These are phyloP conservation scores for Daldinia sp. DNA, from an alignment of 2,329 filamentous ascomycete genomes.

Conservation along the genomic window DNA sequence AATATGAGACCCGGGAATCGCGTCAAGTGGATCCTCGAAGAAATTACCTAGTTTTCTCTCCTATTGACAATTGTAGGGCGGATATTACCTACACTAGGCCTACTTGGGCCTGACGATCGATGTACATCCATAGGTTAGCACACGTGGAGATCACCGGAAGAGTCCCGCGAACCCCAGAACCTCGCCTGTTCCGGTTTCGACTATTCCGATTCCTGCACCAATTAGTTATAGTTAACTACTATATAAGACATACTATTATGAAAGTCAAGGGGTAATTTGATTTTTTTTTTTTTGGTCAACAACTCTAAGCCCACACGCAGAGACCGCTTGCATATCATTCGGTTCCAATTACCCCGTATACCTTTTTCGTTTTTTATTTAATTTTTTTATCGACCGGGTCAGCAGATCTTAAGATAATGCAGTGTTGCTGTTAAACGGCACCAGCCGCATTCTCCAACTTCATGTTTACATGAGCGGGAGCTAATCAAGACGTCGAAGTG, in stretches of 20 bases:
- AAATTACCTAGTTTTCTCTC: conserved; percentile 13
- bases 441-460: conserved; percentile 9
- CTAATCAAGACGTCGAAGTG: conserved; percentile 19
- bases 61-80: conserved; percentile 21
- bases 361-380: too few relatives aligned
- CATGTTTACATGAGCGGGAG: conserved; percentile 23
- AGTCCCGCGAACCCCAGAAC: conserved; percentile 40
- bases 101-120: conserved; percentile 29
- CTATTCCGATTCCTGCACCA: conserved; percentile 21
- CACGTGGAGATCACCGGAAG: conserved; percentile 41
- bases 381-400: conserved; percentile 9
- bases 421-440: conserved; percentile 11
- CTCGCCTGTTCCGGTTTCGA: conserved; percentile 32
- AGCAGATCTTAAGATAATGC: conserved; percentile 9
- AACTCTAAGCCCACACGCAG: conserved; percentile 7
- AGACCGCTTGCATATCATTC: conserved; percentile 20
- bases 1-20: conserved; percentile 18
- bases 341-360: conserved; percentile 6
- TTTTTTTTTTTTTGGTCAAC: too few relatives aligned
- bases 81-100: conserved; percentile 35
- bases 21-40: conserved; percentile 23
- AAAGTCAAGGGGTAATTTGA: conserved; percentile 18
- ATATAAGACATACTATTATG: conserved; percentile 10
- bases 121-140: conserved; percentile 33
- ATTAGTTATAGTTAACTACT: too few relatives aligned